Evolutionary conservation across 345 rosid genomes (phyloP).

Genomic region (Cardamine resedifolia): DNA sequence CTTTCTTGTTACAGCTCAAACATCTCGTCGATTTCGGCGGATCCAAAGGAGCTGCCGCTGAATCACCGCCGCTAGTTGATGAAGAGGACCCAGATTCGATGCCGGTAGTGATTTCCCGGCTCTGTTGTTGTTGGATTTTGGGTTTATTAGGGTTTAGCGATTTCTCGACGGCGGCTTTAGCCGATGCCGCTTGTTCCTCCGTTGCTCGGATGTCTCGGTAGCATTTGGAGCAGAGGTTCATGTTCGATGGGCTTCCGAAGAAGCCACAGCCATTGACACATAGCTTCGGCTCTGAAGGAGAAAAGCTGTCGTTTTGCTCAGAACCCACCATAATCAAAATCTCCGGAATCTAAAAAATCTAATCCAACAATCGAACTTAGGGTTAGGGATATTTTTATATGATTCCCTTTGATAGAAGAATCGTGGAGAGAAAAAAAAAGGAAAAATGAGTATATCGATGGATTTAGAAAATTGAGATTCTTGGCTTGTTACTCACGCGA

Average conservation of each 20-base stretch:
- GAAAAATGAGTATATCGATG: not conserved
- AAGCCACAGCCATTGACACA: conserved; percentile 83
- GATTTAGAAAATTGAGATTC: not conserved
- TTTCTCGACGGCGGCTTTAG: conserved; percentile 64
- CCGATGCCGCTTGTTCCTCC: conserved; percentile 61
- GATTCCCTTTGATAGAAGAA: not conserved
- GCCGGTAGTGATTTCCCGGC: not conserved
- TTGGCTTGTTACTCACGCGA: conserved; percentile 40
- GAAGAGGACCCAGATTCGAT: conserved; percentile 10
- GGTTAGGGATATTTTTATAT: not conserved
- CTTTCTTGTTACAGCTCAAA: conserved; percentile 69
- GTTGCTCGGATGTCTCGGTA: conserved; percentile 50
- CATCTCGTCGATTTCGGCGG: conserved; percentile 44
- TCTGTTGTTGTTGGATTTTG: conserved; percentile 18
- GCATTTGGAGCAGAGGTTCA: conserved; percentile 88
- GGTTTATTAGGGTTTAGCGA: conserved; percentile 43
- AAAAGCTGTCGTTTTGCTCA: conserved; percentile 64
- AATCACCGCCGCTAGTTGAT: conserved; percentile 38
- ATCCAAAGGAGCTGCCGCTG: not conserved
- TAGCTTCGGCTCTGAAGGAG: conserved; percentile 63
- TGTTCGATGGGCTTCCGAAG: conserved; percentile 69
- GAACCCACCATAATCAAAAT: conserved; percentile 71
- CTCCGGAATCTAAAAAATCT: not conserved
- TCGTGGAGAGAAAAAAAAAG: conserved; percentile 5
- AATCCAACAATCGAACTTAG: too few relatives aligned